Base-by-base conservation (phyloP, 1,139 yeast genomes). In the Geotrichum reessii region DNA sequence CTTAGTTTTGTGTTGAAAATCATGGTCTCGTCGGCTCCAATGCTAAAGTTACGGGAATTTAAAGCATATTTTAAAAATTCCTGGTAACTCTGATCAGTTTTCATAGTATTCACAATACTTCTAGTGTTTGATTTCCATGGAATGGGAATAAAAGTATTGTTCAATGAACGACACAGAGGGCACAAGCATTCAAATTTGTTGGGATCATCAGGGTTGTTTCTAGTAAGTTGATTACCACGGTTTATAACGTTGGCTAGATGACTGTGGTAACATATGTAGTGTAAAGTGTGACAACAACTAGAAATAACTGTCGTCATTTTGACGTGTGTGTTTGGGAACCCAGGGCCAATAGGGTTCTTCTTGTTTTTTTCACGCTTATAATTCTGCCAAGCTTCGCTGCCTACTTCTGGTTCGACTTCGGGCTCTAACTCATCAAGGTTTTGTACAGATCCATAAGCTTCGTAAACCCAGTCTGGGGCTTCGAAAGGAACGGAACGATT, bases 251-350 rank as follows among this genome's bases (percentile, higher is more conserved):
- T 78, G 55, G 77, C 76, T 67, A 84, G 74, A 68, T 84, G 88
- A 61, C 84, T 83, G 58, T 81, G 71, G 65, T 86, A 87, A 68
- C 99, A 93, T 42, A 81, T 79, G 64, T 81, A 83, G 71, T 93
- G 99, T 84, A 93, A 86, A 0, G 96, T 95, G 73, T 93, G 99
- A 0, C 97, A 96, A 74, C 99, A 93, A 56, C 96, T 85, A 65
- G 86, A 84, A 5, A 91, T 77, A 0, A 87, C 83, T 7, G 85
- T 75, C 56, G 78, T 75, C 58, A 70, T 61, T 1, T 63, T 59
- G 27, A 74, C 61, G 5, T 73, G 72, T 24, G 69, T 72, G 17
- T 72, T 67, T 0, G 84, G 81, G 66, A 86, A 87, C 0, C 92
- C 92, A 0, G 93, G 95, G 0, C 95, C 95, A 65, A 86, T 73